Base-by-base conservation (phyloP, 2,329 filamentous ascomycete species). In the Colletotrichum orbiculare region DNA sequence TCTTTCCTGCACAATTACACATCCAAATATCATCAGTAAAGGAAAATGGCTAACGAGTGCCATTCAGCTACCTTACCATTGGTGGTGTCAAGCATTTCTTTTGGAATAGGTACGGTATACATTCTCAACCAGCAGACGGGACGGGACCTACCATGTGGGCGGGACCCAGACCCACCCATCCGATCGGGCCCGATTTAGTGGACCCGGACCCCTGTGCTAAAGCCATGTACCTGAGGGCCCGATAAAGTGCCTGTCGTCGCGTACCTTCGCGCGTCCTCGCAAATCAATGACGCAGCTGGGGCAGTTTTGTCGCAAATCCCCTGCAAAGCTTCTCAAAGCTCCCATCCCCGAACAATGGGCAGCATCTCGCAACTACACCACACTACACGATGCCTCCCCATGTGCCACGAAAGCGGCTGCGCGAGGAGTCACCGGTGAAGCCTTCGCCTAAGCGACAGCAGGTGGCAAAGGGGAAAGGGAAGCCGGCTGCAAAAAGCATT, bases 381-480 rank as follows among this genome's bases (percentile, higher is more conserved):
- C 52, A 33, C 34, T 42, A 54, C 57, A 75, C 53, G 45, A 93
- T 93, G 90, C 89, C 91, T 72, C 90, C 91, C 33, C 79, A 86
- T 69, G 82, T 92, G 13, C 83, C 89, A 53, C 87, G 89, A 70
- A 94, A 93, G 78, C 85, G 89, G 66, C 71, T 87, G 69, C 85
- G 83, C 66, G 37, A 74, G 53, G 72, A 79, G 68, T 68, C 67
- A n/a, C 63, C 73, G 25, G 70, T 67, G 48, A 67, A 69, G 68
- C 66, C 68, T 37, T 68, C 67, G 58, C 34, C 67, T 42, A 73
- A 70, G 39, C 68, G 60, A 56, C 60, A 64, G 11, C 67, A 68
- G 56, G 52, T 58, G 43, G 60, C 37, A 6, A 53, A 69, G 54
- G 54, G 60, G 3, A 49, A 55, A 39, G 9, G 41, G 33, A 65